phyloP scores from a whole-genome alignment of 305 asterid species.

The Plantago rigida region DNA sequence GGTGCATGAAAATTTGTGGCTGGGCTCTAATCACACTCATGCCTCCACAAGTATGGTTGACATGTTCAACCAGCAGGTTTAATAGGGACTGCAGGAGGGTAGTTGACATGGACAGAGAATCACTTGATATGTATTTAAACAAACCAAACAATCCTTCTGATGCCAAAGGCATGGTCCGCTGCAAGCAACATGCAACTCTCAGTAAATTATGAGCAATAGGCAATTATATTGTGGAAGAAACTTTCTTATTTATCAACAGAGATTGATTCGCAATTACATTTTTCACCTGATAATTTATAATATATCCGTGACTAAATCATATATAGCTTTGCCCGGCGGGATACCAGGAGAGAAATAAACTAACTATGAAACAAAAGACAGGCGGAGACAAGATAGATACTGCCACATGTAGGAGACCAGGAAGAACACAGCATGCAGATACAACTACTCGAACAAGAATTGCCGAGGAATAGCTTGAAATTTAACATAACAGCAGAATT shows the following conservation, averaged over 20 bases:
- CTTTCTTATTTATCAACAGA: constrained; percentile 6
- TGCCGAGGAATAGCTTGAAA: not conserved
- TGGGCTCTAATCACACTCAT: constrained; percentile 41
- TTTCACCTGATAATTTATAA: not conserved
- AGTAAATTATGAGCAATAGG: constrained; percentile 30
- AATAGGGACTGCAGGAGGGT: constrained; percentile 57
- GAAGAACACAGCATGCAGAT: not conserved
- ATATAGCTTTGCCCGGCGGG: too few species aligned
- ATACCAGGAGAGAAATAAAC: too few species aligned
- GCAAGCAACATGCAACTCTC: constrained; percentile 37
- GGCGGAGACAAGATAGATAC: too few species aligned
- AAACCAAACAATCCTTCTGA: constrained; percentile 70
- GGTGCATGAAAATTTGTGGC: constrained; percentile 60
- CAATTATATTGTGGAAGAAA: constrained; percentile 8
- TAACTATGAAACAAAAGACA: too few species aligned
- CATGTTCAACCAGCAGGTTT: constrained; percentile 50
- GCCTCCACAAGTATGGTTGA: constrained; percentile 42
- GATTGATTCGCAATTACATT: not conserved
- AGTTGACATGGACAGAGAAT: constrained; percentile 55
- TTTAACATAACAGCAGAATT: not conserved
- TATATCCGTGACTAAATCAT: not conserved
- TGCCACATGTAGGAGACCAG: too few species aligned
- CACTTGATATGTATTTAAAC: constrained; percentile 57
- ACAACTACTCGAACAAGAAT: constrained; percentile 10
- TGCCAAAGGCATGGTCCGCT: constrained; percentile 65